phyloP scores from a whole-genome alignment of 169 alveolate genomes.

The Cryptosporidium viatorum region DNA sequence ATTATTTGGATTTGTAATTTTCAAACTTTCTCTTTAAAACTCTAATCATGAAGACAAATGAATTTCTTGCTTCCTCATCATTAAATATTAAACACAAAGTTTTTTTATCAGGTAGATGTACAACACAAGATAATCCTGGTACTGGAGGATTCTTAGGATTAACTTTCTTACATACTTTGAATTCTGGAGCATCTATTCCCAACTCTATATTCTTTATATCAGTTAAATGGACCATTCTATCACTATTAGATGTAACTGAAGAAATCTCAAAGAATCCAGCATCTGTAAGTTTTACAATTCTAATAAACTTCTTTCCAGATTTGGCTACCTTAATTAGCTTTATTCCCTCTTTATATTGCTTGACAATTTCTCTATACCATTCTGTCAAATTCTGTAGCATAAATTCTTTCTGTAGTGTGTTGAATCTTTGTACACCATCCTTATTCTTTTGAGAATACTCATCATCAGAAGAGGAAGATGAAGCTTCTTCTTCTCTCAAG shows the following conservation, averaged over 20 bases:
- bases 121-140: conserved; percentile 65
- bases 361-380: conserved; percentile 78
- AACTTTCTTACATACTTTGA: conserved; percentile 33
- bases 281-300: conserved; percentile 77
- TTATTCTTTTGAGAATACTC: conserved; percentile 16
- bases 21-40: conserved; percentile 70
- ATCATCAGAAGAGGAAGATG: conserved; percentile 54
- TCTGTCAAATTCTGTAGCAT: conserved; percentile 77
- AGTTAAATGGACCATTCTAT: conserved; percentile 70
- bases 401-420: conserved; percentile 78
- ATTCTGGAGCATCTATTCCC: conserved; percentile 65
- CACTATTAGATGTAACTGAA: conserved; percentile 67
- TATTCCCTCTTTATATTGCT: conserved; percentile 78
- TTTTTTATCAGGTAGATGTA: conserved; percentile 58
- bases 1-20: conserved; percentile 10
- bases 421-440: conserved; percentile 38
- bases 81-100: conserved; percentile 64
- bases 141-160: conserved; percentile 67
- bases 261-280: conserved; percentile 74
- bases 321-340: conserved; percentile 79
- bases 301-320: conserved; percentile 78
- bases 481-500: conserved; percentile 27
- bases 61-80: conserved; percentile 73
- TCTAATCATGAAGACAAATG: conserved; percentile 69
- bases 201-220: conserved; percentile 44